Evolutionary conservation across 768 basidiomycete genomes (phyloP).

Genomic region (Lactarius trivialis): DNA sequence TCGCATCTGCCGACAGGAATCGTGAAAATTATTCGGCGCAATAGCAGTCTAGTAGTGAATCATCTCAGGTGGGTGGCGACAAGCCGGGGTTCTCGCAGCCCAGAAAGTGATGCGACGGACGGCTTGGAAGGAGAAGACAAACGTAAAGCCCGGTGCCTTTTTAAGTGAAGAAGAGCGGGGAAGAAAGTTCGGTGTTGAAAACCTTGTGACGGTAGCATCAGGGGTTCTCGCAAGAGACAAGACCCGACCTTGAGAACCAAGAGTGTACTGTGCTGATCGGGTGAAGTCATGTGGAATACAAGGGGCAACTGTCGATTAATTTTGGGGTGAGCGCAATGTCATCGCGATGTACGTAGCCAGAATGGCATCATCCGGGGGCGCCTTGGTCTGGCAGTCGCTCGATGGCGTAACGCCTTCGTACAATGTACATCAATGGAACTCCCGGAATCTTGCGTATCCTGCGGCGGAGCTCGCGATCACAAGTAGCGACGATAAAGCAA

Average conservation of each 20-base stretch:
- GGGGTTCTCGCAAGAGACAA: neutral
- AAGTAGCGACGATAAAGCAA: slow-evolving; percentile 96
- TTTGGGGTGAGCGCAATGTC: neutral
- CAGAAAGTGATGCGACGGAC: neutral
- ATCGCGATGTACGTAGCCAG: neutral
- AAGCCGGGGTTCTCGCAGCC: neutral
- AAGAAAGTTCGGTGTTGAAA: neutral
- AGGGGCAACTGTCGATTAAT: neutral
- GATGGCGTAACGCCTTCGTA: slow-evolving; percentile 85
- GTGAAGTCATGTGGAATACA: neutral
- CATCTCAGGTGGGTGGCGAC: neutral
- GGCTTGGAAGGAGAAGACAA: neutral
- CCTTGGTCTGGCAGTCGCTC: slow-evolving; percentile 94
- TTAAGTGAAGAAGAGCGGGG: neutral
- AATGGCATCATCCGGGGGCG: slow-evolving; percentile 41
- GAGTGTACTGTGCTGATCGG: slow-evolving; percentile 19
- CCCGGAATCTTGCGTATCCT: slow-evolving; percentile 90
- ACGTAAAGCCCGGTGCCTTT: neutral
- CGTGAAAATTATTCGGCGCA: neutral
- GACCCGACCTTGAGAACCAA: neutral
- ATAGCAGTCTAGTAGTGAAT: neutral
- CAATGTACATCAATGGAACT: slow-evolving; percentile 97
- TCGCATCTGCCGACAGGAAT: neutral
- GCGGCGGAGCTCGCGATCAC: slow-evolving; percentile 89
- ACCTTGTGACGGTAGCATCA: neutral